phyloP scores from a whole-genome alignment of 208 protist species.

The Lotmaria passim region DNA sequence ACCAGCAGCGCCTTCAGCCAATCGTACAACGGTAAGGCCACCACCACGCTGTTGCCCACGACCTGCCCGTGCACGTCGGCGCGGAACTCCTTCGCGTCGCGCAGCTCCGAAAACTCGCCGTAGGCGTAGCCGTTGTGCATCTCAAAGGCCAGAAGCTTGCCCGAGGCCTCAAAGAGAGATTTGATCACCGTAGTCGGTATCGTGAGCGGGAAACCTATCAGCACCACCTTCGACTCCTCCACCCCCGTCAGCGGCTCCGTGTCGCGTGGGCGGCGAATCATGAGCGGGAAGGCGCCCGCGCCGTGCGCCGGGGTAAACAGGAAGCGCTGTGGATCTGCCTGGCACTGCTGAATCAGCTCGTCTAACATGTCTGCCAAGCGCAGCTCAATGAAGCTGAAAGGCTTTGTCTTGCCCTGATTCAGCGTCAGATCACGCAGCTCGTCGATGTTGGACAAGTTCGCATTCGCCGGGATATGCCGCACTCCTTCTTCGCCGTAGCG shows the following conservation, averaged over 20 bases:
- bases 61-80: slow-evolving; percentile 75
- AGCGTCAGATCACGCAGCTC: slow-evolving; percentile 58
- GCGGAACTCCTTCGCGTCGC: slow-evolving; percentile 67
- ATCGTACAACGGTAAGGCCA: slow-evolving; percentile 72
- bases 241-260: slow-evolving; percentile 59
- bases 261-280: slow-evolving; percentile 77
- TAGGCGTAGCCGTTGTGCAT: slow-evolving; percentile 75
- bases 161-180: slow-evolving; percentile 68
- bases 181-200: slow-evolving; percentile 60
- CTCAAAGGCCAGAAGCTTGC: slow-evolving; percentile 63
- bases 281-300: slow-evolving; percentile 57
- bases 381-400: slow-evolving; percentile 88
- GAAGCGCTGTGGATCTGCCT: slow-evolving; percentile 58
- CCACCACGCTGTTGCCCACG: slow-evolving; percentile 66
- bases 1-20: slow-evolving; percentile 78
- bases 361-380: slow-evolving; percentile 82
- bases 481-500: slow-evolving; percentile 45
- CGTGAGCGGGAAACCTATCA: slow-evolving; percentile 74
- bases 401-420: slow-evolving; percentile 57
- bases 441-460: slow-evolving; percentile 65
- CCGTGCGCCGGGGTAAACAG: slow-evolving; percentile 58
- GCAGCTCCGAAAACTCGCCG: slow-evolving; percentile 64
- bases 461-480: slow-evolving; percentile 69
- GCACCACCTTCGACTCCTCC: slow-evolving; percentile 69
- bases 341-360: slow-evolving; percentile 68